Conservation (phyloP, 257 asterid species). For the Lycium barbarum region DNA sequence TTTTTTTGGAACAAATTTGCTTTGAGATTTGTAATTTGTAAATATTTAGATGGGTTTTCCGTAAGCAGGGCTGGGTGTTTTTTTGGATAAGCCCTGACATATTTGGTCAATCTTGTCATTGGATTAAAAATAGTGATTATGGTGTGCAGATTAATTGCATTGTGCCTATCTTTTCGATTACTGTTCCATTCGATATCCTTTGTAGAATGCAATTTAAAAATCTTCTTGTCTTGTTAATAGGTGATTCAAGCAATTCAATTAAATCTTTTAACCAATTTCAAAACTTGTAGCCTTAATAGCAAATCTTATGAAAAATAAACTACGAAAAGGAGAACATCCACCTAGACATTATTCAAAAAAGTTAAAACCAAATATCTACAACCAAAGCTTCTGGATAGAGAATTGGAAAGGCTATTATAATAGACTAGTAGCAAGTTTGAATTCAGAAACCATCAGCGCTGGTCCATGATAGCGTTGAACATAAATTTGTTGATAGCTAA, state of each 20-base stretch:
- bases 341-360: not conserved
- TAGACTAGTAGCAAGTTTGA: not conserved
- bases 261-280: not conserved
- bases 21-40: conserved; percentile 39
- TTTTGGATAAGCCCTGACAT: conserved; percentile 54
- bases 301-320: no score
- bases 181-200: not conserved
- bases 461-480: not conserved
- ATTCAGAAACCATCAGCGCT: not conserved
- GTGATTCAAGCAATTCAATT: not conserved
- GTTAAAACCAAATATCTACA: not conserved
- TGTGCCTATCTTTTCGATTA: not conserved
- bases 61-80: conserved; percentile 57
- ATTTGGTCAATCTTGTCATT: conserved; percentile 36
- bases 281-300: not conserved
- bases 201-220: not conserved
- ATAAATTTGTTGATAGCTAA: not conserved
- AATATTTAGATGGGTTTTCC: conserved; percentile 39
- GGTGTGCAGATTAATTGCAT: not conserved
- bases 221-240: not conserved
- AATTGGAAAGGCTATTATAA: not conserved
- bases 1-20: not conserved
- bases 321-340: no score
- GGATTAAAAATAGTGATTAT: conserved; percentile 11
- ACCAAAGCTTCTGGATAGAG: not conserved